Conservation (phyloP, 129 eudicot species). For the Arctium minus region DNA sequence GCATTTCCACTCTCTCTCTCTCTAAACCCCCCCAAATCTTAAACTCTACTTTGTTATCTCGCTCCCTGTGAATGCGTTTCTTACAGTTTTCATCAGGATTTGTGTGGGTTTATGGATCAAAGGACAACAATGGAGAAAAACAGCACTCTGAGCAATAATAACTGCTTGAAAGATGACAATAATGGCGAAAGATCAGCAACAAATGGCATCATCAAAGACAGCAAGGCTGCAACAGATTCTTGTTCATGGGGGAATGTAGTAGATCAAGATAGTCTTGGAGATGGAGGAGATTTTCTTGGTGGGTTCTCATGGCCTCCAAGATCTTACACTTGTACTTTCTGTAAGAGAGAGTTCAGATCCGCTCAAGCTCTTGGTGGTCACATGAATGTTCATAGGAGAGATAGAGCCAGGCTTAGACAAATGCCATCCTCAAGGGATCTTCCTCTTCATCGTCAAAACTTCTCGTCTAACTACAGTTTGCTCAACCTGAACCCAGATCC, state of each 20-base stretch:
- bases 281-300: conserved; percentile 25
- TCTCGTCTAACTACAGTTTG: conserved; percentile 11
- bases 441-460: conserved; percentile 16
- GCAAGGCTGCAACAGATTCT: background rate
- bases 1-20: conserved; percentile 16
- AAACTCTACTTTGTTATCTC: background rate
- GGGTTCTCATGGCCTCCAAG: conserved; percentile 73
- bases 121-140: conserved; percentile 15
- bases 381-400: conserved; percentile 79
- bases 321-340: conserved; percentile 63
- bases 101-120: background rate
- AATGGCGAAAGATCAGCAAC: conserved; percentile 15
- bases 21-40: conserved; percentile 13
- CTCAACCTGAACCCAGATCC: conserved; percentile 35
- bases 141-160: background rate
- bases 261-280: background rate
- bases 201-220: background rate
- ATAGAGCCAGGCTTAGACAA: conserved; percentile 56
- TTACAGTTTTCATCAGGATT: background rate
- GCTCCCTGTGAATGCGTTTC: background rate
- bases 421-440: conserved; percentile 34
- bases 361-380: conserved; percentile 89
- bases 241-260: conserved; percentile 28
- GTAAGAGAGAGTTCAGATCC: conserved; percentile 66
- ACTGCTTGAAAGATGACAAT: background rate